Percentiles rank a stretch among this genome's conserved stretches.
Conservation (phyloP, 805 yeast genomes). For the Yarrowia sp. region DNA sequence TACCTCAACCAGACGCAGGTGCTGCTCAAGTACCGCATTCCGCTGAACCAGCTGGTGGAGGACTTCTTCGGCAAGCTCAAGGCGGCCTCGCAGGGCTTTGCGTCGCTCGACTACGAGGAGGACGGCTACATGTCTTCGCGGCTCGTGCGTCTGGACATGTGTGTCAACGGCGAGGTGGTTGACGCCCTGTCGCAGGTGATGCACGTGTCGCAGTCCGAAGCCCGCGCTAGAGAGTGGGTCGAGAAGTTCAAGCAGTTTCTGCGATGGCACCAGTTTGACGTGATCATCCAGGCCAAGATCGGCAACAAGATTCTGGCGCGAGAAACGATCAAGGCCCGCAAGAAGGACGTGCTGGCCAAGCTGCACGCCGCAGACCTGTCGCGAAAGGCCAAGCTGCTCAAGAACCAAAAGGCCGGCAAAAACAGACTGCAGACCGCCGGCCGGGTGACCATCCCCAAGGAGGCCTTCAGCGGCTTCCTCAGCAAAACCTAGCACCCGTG, state of each 20-base stretch:
- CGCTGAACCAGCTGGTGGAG: constrained; percentile 86
- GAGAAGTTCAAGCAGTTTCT: constrained; percentile 75
- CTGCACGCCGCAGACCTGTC: constrained; percentile 92
- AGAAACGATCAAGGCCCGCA: constrained; percentile 87
- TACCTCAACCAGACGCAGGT: constrained; percentile 80
- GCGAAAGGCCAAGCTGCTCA: constrained; percentile 81
- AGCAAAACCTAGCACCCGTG: constrained; percentile 27
- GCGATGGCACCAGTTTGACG: constrained; percentile 83
- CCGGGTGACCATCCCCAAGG: constrained; percentile 70
- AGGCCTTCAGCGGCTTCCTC: constrained; percentile 86
- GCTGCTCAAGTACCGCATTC: constrained; percentile 71
- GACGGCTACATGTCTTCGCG: constrained; percentile 79
- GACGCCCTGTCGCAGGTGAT: constrained; percentile 91
- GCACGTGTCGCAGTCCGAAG: constrained; percentile 74
- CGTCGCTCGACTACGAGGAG: constrained; percentile 92
- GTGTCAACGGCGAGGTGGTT: constrained; percentile 84
- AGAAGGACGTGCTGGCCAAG: constrained; percentile 92
- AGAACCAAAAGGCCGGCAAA: constrained; percentile 91
- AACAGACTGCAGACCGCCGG: constrained; percentile 79
- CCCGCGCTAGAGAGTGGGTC: constrained; percentile 78
- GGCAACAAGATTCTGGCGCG: constrained; percentile 79
- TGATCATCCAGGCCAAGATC: constrained; percentile 86
- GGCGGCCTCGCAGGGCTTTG: constrained; percentile 87
- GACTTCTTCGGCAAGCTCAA: constrained; percentile 93
- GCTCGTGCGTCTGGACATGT: constrained; percentile 79